phyloP scores from a whole-genome alignment of 1,284 basidiomycete genomes.

The Singerocomus rubriflavus region DNA sequence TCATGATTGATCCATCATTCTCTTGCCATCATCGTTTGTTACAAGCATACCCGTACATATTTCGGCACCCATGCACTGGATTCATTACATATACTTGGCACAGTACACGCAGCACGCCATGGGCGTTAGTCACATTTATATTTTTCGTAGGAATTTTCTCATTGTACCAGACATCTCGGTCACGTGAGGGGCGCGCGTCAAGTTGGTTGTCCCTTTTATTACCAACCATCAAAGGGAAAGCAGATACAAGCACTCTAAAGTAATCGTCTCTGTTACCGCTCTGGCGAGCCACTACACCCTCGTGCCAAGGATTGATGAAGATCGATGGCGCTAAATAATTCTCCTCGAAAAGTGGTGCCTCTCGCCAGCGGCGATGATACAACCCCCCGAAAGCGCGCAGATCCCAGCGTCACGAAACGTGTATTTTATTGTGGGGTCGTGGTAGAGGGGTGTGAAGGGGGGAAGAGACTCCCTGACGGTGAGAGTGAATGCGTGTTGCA shows the following conservation, averaged over 20 bases:
- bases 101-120: slow-evolving; percentile 1
- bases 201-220: slow-evolving; percentile 5
- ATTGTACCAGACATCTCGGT: slow-evolving; percentile 17
- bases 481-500: slow-evolving; percentile 18
- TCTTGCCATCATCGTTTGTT: slow-evolving; percentile 3
- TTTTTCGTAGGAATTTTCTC: slow-evolving; percentile 12
- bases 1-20: slow-evolving; percentile 12
- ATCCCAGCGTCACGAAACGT: slow-evolving; percentile 56
- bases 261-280: not conserved
- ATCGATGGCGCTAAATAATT: slow-evolving; percentile 45
- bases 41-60: slow-evolving; percentile 22
- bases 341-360: slow-evolving; percentile 70
- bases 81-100: slow-evolving; percentile 6
- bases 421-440: slow-evolving; percentile 81
- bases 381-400: slow-evolving; percentile 38
- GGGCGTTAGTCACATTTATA: slow-evolving; percentile 16
- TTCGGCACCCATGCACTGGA: slow-evolving; percentile 9
- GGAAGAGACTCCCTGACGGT: slow-evolving; percentile 68
- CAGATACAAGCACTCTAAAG: not conserved
- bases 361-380: slow-evolving; percentile 62
- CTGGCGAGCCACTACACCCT: slow-evolving; percentile 5
- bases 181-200: slow-evolving; percentile 28
- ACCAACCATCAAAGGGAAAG: not conserved
- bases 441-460: slow-evolving; percentile 71
- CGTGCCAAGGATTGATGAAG: slow-evolving; percentile 20